Evolutionary conservation across 805 yeast species (phyloP), one percentile per base, ranked within the genome.

Genomic region (Zygoascus ofunaensis): DNA sequence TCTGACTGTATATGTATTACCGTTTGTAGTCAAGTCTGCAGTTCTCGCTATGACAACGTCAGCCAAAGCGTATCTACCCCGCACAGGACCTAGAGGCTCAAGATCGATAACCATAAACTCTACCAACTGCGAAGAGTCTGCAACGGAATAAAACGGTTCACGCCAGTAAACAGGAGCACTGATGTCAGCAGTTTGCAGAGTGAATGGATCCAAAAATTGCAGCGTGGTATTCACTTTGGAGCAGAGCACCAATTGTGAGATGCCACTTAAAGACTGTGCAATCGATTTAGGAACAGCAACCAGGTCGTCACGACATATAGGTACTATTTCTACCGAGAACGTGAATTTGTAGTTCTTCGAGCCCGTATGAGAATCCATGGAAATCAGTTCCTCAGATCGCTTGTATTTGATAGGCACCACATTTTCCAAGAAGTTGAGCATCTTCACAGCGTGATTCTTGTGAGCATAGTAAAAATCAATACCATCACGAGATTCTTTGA

Each of bases 241-340:
- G 69, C 97, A 89, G 47, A 89, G 60, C 5, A 87, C 96, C 46
- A 87, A 69, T 57, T 84, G 79, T 26, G 85, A 67, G 45, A 87
- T 82, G 60, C 82, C 79, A 48, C 96, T 94, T 71, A 86, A 59
- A 5, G 83, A 74, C 50, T 78, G 76, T 5, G 97, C 96, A 52
- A 89, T 64, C 55, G 76, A 78, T 56, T 77, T 76, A 33, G 97
- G 97, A 51, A 89, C 70, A 23, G 87, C 82, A 21, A 89, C 92
- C 53, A 89, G 72, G 60, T 89, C 97, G 62, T 89, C 97, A 62
- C 90, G 81, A 73, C 96, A 89, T 39, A 89, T 79, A 15, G 97
- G 96, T 1, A 83, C 94, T 54, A 89, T 82, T 67, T 89, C 97
- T 28, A 87, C 82, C 22, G 95, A 85, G 60, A 72, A 86, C 4